Base-by-base conservation (phyloP, 2,329 filamentous ascomycete species). In the Dendrostoma leiphaemia region DNA sequence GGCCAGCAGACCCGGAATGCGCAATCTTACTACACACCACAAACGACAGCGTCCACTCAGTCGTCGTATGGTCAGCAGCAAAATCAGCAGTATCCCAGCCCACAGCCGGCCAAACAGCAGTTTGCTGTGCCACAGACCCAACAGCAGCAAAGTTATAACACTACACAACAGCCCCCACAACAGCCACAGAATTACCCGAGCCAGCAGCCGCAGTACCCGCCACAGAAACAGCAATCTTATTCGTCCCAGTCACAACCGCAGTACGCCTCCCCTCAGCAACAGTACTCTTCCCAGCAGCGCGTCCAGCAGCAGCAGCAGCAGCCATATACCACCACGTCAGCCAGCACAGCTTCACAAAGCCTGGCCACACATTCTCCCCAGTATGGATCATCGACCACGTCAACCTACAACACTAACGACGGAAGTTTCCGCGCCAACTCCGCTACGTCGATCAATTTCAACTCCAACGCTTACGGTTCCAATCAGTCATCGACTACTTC, bases 351-450 rank as follows among this genome's bases (percentile, higher is more conserved):
- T 15, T 60, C 65, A 12, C 66, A 64, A 38, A 46, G 60, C 21
- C n/a, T 59, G 17, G 47, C 63, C 6, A 60, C 63, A 15, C 65
- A 64, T 15, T 62, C 65, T 17, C 59, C 64, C 4, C 64, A 65
- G 24, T 67, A 65, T 35, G 52, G 60, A 19, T 9, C 63, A 17
- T 54, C 64, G 21, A 43, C 61, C 21, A 61, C 43, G 32, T 61
- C 54, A 32, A 56, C 19, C 5, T 65, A 64, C 40, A 61, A 21
- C 28, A 29, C 61, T 6, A 37, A 57, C 15, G 62, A 67, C 32
- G 55, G 49, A 7, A 59, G 44, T 13, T 67, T 67, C 50, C 63
- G 64, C 24, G 53, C 54, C 4, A 54, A 44, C 38, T 57, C 63
- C 6, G 43, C 57, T 6, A 41, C 59, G 8, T 43, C 51, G 13